Conservation (phyloP, 2,329 filamentous ascomycete genomes). For the Clonostachys solani region DNA sequence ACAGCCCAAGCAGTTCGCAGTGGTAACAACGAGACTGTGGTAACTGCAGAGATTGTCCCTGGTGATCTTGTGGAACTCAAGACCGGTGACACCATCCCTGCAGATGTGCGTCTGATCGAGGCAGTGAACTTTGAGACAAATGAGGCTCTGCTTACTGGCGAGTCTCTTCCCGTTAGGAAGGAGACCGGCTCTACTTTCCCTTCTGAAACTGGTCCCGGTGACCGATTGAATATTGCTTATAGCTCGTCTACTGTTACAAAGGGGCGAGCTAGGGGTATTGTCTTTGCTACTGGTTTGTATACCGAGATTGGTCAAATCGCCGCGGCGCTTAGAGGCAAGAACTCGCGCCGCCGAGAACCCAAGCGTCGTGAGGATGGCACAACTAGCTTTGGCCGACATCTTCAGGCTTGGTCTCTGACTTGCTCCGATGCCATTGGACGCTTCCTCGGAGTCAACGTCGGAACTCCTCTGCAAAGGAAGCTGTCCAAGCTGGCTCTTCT, state of each 20-base stretch:
- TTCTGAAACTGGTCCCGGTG: conserved; percentile 41
- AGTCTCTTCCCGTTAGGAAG: conserved; percentile 58
- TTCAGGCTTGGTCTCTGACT: conserved; percentile 30
- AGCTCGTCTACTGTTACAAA: conserved; percentile 60
- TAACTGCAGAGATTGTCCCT: conserved; percentile 42
- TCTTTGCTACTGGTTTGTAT: conserved; percentile 56
- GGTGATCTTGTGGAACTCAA: conserved; percentile 52
- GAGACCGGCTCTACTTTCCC: conserved; percentile 35
- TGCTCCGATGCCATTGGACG: conserved; percentile 28
- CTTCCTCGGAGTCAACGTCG: conserved; percentile 47
- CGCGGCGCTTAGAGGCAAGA: conserved; percentile 32
- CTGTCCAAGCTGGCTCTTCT: conserved; percentile 65
- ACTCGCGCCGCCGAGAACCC: conserved; percentile 23
- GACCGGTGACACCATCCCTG: conserved; percentile 57
- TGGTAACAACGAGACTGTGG: conserved; percentile 28
- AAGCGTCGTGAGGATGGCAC: conserved; percentile 39
- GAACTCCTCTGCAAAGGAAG: conserved; percentile 67
- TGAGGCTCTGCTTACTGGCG: conserved; percentile 60
- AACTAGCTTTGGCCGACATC: conserved; percentile 19
- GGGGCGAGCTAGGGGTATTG: conserved; percentile 54
- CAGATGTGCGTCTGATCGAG: conserved; percentile 52
- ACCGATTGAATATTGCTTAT: conserved; percentile 59
- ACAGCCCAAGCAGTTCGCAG: conserved; percentile 36
- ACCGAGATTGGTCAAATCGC: conserved; percentile 62
- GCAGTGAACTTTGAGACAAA: conserved; percentile 66